phyloP scores from a whole-genome alignment of 2,329 filamentous ascomycete genomes.

The Exophiala phaeomuriformis region DNA sequence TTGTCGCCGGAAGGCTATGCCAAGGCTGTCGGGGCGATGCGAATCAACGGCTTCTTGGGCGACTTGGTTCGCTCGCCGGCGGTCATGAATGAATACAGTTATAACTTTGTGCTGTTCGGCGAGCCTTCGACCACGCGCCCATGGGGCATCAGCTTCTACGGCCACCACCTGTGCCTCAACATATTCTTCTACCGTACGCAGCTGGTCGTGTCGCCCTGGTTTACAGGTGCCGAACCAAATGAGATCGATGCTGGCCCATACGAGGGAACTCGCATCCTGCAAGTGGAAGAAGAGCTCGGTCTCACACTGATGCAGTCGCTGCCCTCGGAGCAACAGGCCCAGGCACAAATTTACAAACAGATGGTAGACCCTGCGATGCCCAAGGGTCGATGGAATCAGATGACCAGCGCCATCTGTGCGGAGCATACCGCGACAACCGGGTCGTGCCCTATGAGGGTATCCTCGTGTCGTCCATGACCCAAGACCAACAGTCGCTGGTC shows the following conservation, averaged over 20 bases:
- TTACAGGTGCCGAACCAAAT: slow-evolving; percentile 75
- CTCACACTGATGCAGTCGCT: slow-evolving; percentile 64
- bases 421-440: slow-evolving; percentile 71
- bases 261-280: slow-evolving; percentile 58
- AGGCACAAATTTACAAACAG: slow-evolving; percentile 51
- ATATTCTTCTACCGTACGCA: slow-evolving; percentile 60
- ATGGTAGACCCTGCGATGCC: slow-evolving; percentile 62
- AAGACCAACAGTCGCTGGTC: slow-evolving; percentile 49
- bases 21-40: slow-evolving; percentile 63
- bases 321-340: slow-evolving; percentile 37
- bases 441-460: slow-evolving; percentile 68
- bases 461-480: slow-evolving; percentile 44
- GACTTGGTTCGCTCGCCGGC: slow-evolving; percentile 54
- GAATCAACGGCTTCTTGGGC: slow-evolving; percentile 67
- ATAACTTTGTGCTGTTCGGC: slow-evolving; percentile 69
- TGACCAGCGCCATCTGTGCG: slow-evolving; percentile 70
- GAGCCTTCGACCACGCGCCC: slow-evolving; percentile 49
- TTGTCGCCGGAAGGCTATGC: slow-evolving; percentile 64
- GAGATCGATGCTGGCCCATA: slow-evolving; percentile 59
- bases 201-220: slow-evolving; percentile 65
- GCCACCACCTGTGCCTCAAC: slow-evolving; percentile 69
- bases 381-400: slow-evolving; percentile 66
- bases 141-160: slow-evolving; percentile 70
- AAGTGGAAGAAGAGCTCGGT: slow-evolving; percentile 57
- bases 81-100: slow-evolving; percentile 67